These are phyloP conservation scores for Tolypocladium nubicola DNA, from an alignment of 2,329 filamentous ascomycete genomes.

Conservation along the genomic window DNA sequence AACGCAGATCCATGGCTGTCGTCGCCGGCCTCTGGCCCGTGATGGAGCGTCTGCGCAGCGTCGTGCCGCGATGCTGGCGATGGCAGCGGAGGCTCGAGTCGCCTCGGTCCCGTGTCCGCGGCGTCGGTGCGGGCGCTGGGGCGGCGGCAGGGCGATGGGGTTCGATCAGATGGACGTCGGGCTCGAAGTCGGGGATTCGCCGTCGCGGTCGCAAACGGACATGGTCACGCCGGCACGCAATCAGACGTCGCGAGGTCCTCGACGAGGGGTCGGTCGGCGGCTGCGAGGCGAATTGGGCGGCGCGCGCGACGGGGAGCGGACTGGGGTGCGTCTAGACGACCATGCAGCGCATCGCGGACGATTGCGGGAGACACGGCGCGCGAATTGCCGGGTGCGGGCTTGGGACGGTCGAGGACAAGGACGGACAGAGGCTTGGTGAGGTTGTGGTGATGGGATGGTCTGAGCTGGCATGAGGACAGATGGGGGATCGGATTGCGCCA, in stretches of 20 bases:
- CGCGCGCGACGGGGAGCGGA: background rate
- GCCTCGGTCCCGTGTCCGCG: background rate
- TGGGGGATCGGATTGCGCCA: background rate
- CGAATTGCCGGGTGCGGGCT: background rate
- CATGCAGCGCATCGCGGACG: background rate
- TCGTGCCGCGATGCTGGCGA: background rate
- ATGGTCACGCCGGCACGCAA: conserved; percentile 11
- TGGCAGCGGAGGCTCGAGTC: background rate
- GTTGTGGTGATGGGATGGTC: background rate
- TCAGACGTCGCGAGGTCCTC: background rate
- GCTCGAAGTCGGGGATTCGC: conserved; percentile 8
- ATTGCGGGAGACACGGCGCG: background rate
- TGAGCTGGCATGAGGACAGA: conserved; percentile 4
- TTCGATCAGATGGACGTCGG: conserved; percentile 4
- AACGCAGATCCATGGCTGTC: conserved; percentile 38
- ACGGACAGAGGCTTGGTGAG: background rate
- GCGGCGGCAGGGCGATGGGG: background rate
- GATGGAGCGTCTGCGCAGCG: background rate
- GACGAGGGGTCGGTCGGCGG: background rate
- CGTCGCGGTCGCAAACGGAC: conserved; percentile 12
- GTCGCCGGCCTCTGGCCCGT: background rate
- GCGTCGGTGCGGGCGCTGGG: background rate
- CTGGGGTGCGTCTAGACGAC: background rate
- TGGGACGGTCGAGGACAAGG: background rate
- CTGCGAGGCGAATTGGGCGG: background rate